phyloP scores from a whole-genome alignment of 345 rosid species.

The Kandelia obovata region DNA sequence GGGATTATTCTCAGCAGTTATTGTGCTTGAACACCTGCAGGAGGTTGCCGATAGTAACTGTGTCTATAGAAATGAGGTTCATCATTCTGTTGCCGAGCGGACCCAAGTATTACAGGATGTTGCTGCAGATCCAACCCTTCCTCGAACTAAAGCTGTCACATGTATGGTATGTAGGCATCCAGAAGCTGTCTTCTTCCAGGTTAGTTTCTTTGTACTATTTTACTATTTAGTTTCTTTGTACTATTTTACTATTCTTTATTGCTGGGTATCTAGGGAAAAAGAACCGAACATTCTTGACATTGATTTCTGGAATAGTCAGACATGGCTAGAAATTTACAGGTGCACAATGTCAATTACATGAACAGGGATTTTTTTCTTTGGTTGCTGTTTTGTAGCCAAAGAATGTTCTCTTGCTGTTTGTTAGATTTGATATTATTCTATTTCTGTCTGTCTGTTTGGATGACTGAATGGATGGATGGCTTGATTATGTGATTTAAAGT shows the following conservation, averaged over 20 bases:
- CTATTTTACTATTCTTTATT: not conserved
- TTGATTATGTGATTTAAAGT: too few relatives aligned
- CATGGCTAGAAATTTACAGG: too few relatives aligned
- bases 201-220: not conserved
- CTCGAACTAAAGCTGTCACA: constrained; percentile 60
- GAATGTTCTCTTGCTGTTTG: too few relatives aligned
- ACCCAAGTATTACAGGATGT: constrained; percentile 67
- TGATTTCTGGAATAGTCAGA: not conserved
- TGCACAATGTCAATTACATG: too few relatives aligned
- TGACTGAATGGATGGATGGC: too few relatives aligned
- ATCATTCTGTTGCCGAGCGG: constrained; percentile 60
- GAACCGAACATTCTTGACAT: not conserved
- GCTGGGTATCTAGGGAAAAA: not conserved
- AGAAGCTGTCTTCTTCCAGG: constrained; percentile 83
- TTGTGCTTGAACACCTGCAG: constrained; percentile 25
- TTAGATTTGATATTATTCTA: too few relatives aligned
- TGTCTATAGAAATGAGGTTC: constrained; percentile 66
- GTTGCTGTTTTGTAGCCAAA: too few relatives aligned
- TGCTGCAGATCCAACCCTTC: constrained; percentile 79
- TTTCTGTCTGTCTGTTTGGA: too few relatives aligned
- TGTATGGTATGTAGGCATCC: constrained; percentile 47
- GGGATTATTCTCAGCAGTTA: too few relatives aligned
- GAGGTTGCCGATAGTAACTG: constrained; percentile 55
- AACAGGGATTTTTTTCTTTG: too few relatives aligned
- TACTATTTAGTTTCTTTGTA: not conserved